phyloP scores from a whole-genome alignment of 163 green algal genomes.

The Chlamydomonas reinhardtii region DNA sequence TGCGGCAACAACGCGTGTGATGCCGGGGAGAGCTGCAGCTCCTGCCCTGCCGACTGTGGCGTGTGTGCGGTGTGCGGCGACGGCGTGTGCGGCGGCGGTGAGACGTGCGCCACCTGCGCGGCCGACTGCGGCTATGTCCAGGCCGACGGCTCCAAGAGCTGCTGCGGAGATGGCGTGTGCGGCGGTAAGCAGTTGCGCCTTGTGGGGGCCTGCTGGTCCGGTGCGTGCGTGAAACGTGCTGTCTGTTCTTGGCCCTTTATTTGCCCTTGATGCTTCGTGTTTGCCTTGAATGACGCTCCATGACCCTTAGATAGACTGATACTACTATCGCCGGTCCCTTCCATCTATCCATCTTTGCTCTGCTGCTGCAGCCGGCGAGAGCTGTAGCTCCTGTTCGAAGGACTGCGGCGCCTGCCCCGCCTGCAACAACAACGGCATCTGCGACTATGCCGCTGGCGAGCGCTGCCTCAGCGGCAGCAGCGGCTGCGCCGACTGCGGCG shows the following conservation, averaged over 20 bases:
- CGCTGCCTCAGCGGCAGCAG: not conserved
- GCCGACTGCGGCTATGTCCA: constrained; percentile 3
- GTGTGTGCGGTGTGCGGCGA: not conserved
- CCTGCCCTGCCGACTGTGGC: not conserved
- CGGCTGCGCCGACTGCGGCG: not conserved
- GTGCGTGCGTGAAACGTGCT: too few relatives aligned
- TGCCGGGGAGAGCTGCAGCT: not conserved
- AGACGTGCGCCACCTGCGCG: constrained; percentile 24
- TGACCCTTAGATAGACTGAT: too few relatives aligned
- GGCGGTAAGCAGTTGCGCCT: not conserved
- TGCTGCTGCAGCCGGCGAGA: not conserved
- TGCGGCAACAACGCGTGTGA: not conserved
- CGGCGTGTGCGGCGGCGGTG: not conserved
- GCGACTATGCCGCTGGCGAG: not conserved
- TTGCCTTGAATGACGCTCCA: too few relatives aligned
- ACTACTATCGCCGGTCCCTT: too few relatives aligned
- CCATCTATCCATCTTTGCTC: too few relatives aligned
- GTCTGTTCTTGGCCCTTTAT: too few relatives aligned
- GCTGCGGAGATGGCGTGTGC: not conserved
- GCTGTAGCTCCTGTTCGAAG: not conserved
- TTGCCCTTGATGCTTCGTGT: too few relatives aligned
- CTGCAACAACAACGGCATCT: not conserved
- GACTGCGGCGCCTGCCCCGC: not conserved
- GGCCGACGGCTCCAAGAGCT: not conserved
- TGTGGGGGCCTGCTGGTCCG: too few relatives aligned